Evolutionary conservation across 768 basidiomycete species (phyloP).

Genomic region (Tulasnella sp.): DNA sequence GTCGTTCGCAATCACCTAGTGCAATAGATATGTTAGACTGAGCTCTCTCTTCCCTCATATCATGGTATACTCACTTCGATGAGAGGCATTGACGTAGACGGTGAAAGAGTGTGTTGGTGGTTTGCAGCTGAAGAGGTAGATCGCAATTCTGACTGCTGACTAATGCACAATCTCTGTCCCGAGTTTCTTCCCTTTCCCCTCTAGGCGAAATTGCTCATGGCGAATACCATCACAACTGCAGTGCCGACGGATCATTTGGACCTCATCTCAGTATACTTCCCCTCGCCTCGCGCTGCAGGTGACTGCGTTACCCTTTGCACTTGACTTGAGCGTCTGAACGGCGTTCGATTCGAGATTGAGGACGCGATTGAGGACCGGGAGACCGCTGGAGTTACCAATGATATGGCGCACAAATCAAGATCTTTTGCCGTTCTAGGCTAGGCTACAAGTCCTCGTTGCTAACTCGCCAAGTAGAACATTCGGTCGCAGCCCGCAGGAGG

Average conservation of each 20-base stretch:
- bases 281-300: neutral
- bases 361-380: neutral
- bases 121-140: neutral
- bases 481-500: neutral
- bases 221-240: neutral
- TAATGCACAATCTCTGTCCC: neutral
- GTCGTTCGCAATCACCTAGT: slow-evolving; percentile 94
- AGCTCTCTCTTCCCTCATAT: slow-evolving; percentile 36
- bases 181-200: neutral
- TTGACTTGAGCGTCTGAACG: neutral
- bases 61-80: slow-evolving; percentile 41
- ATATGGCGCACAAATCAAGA: neutral
- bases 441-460: neutral
- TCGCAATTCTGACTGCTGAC: neutral
- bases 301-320: neutral
- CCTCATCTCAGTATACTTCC: neutral
- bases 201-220: neutral
- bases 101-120: neutral
- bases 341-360: neutral
- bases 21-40: too few species aligned
- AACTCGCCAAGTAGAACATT: neutral
- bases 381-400: neutral
- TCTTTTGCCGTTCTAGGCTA: neutral
- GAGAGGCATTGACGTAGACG: slow-evolving; percentile 39
- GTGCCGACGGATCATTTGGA: neutral